These are phyloP conservation scores for Emmonsiellopsis sp. DNA, from an alignment of 2,329 filamentous ascomycete species.

Conservation along the genomic window DNA sequence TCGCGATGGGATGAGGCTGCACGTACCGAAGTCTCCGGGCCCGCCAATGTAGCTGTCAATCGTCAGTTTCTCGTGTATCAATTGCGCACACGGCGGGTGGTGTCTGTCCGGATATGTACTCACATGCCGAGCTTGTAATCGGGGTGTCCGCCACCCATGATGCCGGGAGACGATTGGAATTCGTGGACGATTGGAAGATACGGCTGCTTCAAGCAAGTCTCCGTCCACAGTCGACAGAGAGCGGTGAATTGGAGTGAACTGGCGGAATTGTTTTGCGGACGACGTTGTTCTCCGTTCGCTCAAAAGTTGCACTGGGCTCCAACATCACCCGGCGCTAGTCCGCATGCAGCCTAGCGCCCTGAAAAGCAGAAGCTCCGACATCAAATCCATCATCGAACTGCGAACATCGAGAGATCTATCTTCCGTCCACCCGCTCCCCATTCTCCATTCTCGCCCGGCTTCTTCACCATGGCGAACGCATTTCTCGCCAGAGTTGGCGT, in stretches of 20 bases:
- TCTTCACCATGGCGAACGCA: constrained; percentile 39
- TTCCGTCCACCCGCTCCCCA: constrained; percentile 8
- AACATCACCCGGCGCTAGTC: constrained; percentile 23
- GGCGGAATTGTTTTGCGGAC: constrained; percentile 9
- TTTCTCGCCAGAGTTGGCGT: constrained; percentile 47
- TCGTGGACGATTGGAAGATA: background rate
- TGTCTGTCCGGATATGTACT: constrained; percentile 15
- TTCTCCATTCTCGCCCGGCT: background rate
- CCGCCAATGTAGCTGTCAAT: constrained; percentile 3
- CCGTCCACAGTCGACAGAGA: background rate
- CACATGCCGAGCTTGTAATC: constrained; percentile 38
- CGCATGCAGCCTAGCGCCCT: constrained; percentile 21
- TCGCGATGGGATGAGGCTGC: background rate
- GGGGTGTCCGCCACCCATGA: constrained; percentile 28
- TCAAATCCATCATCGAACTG: constrained; percentile 18
- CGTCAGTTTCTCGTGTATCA: background rate
- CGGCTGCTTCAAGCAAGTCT: background rate
- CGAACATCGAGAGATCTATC: constrained; percentile 4
- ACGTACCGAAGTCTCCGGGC: constrained; percentile 4
- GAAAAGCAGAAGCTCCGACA: constrained; percentile 20
- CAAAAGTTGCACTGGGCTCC: constrained; percentile 20
- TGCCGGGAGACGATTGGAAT: constrained; percentile 3
- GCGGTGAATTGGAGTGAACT: background rate
- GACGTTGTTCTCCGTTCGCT: constrained; percentile 22
- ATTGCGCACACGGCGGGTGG: background rate